Evolutionary conservation across 2,329 filamentous ascomycete species (phyloP), one percentile per base, ranked within the genome.

Genomic region (Phoma herbarum): DNA sequence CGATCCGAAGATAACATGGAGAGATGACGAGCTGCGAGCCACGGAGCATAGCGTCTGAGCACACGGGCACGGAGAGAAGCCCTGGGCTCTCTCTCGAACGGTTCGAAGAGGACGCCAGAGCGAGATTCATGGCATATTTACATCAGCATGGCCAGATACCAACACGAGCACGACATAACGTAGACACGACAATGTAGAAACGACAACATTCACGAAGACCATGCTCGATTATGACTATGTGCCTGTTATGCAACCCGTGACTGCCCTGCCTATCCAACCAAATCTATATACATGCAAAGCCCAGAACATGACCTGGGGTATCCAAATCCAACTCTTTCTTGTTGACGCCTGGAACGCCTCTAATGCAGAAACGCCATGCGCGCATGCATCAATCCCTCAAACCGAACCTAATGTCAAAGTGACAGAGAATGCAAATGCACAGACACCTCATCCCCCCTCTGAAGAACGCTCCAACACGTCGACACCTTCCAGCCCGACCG

Each of bases 211-310:
- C 18, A 52, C 20, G 2, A 35, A 47, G 14, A 37, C 16, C 29
- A 49, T 49, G 49, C 49, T 58, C 31, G 4, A 49, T 49, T 58
- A 52, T 28, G 43, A 52, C 54, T 43, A 52, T 48, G 11, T 29
- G 37, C 45, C n/a, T 18, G 18, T 41, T 41, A 43, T 33, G 25
- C 42, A 46, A 26, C 35, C 28, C 33, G 26, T 57, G 41, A 50
- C 20, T 4, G 16, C 4, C 18, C 18, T 28, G 18, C 25, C 18
- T 1, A 16, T 5, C 1, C 37, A 23, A 12, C 49, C 49, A 18
- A 22, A 1, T 41, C 22, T 43, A 42, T 35, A n/a, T 43, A 43
- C 41, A 43, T 12, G 41, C 41, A 43, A n/a, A 26, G 41, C 41
- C 41, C 41, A 43, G 41, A 43, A 43, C 14, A 25, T 12, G 22